Evolutionary conservation across 345 rosid genomes (phyloP), one percentile per base, ranked within the genome.

Genomic region (Citrus cavaleriei): DNA sequence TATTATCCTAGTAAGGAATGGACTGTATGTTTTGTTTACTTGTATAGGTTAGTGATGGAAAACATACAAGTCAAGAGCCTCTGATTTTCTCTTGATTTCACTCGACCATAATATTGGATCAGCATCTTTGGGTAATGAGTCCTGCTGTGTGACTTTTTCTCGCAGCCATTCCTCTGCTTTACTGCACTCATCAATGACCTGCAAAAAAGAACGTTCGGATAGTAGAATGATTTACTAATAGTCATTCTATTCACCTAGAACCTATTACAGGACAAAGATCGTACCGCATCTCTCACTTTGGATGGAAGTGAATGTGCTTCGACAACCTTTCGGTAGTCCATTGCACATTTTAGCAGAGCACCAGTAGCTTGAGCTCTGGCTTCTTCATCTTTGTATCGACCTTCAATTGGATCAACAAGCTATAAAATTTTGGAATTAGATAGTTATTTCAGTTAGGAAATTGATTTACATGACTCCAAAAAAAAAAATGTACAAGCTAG

Each of bases 161-260:
- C 85, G 86, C 46, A 93, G 84, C 97, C 97, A 93, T 71, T 80
- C 81, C 91, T 90, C 94, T 2, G 84, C 92, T 85, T 89, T 90
- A 70, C 83, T 73, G 82, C 97, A 93, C 73, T 91, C 95, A 22
- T 88, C 81, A 3, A 68, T 84, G 78, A 93, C 82, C 95, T 91
- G 88, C 30, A 82, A 46, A 62, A 76, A 34, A 30, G 66, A 59
- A 49, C 71, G 5, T 28, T 10, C 0, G 73, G 59, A 55, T 46
- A 10, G 18, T 25, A 74, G 28, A 73, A 18, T n/a, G 28, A 80
- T 70, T 35, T 61, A 35, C 18, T 51, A 34, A 51, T 49, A 35
- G 25, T 51, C 54, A 66, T 25, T 51, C 74, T 10, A 69, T 66
- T 74, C 21, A 28, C 22, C 61, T 66, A 3, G 34, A 67, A 37